phyloP scores from a whole-genome alignment of 345 rosid species.

The Citrus australasica region DNA sequence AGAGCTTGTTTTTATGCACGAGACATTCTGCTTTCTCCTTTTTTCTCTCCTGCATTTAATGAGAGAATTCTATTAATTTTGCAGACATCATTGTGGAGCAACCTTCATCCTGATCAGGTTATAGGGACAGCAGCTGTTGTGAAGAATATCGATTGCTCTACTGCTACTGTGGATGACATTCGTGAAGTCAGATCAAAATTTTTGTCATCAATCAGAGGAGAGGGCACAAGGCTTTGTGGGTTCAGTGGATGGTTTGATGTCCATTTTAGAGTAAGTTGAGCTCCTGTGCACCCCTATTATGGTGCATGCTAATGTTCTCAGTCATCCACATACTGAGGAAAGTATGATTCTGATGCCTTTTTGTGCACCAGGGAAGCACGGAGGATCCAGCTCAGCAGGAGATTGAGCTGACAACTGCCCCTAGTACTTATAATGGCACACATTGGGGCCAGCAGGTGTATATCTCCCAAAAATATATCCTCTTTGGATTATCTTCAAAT shows the following conservation, averaged over 20 bases:
- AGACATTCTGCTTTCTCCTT: background rate
- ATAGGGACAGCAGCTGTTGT: slow-evolving; percentile 70
- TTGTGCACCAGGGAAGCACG: slow-evolving; percentile 56
- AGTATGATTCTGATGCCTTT: background rate
- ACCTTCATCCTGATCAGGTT: slow-evolving; percentile 85
- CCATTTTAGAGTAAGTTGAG: slow-evolving; percentile 77
- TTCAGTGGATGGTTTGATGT: slow-evolving; percentile 99
- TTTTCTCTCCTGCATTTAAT: background rate
- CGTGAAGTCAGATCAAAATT: slow-evolving; percentile 60
- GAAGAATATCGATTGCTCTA: slow-evolving; percentile 85
- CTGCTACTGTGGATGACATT: slow-evolving; percentile 71
- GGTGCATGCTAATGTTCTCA: background rate
- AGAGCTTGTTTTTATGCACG: background rate
- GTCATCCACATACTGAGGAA: background rate
- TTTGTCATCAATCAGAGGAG: slow-evolving; percentile 42
- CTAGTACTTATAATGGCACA: slow-evolving; percentile 69
- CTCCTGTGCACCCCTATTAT: slow-evolving; percentile 1
- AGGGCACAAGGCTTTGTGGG: slow-evolving; percentile 59
- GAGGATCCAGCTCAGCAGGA: slow-evolving; percentile 72
- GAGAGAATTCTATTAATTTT: slow-evolving; percentile 5
- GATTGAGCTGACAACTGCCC: slow-evolving; percentile 88
- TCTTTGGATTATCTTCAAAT: background rate
- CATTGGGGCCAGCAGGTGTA: slow-evolving; percentile 99
- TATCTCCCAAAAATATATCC: background rate
- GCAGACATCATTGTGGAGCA: slow-evolving; percentile 92